Base-by-base conservation (phyloP, 345 rosid genomes). In the Citrus sp. region DNA sequence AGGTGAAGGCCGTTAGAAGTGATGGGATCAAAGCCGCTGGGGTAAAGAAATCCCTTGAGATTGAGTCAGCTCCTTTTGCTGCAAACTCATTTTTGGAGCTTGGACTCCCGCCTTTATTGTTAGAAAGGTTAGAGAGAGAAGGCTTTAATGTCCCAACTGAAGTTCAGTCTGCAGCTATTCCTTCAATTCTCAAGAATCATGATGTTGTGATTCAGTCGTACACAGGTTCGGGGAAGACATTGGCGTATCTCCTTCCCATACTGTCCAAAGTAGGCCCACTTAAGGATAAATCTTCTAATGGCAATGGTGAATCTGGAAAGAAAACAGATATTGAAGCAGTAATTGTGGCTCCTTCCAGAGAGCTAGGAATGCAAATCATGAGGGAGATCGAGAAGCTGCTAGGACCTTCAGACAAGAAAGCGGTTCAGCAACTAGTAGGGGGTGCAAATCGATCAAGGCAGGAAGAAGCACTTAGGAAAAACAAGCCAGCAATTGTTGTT, bases 371-470 rank as follows among this genome's bases (percentile, higher is more conserved):
- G 98, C 99, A 96, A 80, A 96, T 93, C 34, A 93, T 96, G 78
- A 89, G 99, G 85, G 98, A 91, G 88, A 72, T 92, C 6, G 97
- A 92, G 86, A 92, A 92, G 82, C 84, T 96, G 74, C 85, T 96
- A 22, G 99, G 97, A 73, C 93, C 97, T 61, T 75, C 77, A 7
- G 89, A 92, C 79, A 92, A 87, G 90, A 93, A 81, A 86, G 87
- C 73, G 62, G 98, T 96, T 86, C 97, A 92, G 83, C 99, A 96
- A 80, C 92, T 94, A 81, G 98, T 96, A 10, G 99, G 98, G 69
- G 99, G 99, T 79, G 99, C 98, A 1, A 95, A 95, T 82, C 89
- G 92, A 75, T 87, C 91, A 80, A 88, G 99, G 85, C 99, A 96
- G 88, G 98, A 96, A 86, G 99, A 96, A 82, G 97, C 94, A 25